phyloP scores from a whole-genome alignment of 257 asterid genomes.

The Catharanthus roseus region DNA sequence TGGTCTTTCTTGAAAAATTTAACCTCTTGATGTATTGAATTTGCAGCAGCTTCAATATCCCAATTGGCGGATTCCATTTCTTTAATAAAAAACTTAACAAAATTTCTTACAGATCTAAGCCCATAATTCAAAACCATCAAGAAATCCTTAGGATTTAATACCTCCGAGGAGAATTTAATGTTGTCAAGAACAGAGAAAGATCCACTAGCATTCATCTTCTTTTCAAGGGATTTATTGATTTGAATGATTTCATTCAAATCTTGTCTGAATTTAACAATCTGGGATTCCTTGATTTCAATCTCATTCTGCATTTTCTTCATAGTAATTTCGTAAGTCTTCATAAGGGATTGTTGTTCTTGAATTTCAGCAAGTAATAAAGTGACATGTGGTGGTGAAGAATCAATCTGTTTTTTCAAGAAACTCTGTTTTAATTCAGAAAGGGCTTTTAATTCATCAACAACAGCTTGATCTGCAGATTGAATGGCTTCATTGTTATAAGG shows the following conservation, averaged over 20 bases:
- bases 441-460: slow-evolving; percentile 68
- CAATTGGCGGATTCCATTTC: slow-evolving; percentile 81
- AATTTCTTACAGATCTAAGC: slow-evolving; percentile 60
- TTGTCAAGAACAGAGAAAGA: slow-evolving; percentile 67
- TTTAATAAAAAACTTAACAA: slow-evolving; percentile 57
- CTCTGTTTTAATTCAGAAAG: slow-evolving; percentile 72
- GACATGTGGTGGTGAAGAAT: slow-evolving; percentile 86
- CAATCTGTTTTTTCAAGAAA: slow-evolving; percentile 62
- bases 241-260: slow-evolving; percentile 26
- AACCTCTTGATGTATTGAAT: slow-evolving; percentile 42
- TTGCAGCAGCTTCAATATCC: slow-evolving; percentile 81
- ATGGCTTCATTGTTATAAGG: slow-evolving; percentile 75
- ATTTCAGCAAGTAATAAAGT: slow-evolving; percentile 87
- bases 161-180: slow-evolving; percentile 39
- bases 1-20: slow-evolving; percentile 50
- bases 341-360: slow-evolving; percentile 85
- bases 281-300: slow-evolving; percentile 45
- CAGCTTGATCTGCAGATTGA: slow-evolving; percentile 76
- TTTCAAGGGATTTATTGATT: slow-evolving; percentile 51
- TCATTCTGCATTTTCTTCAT: slow-evolving; percentile 91
- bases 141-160: slow-evolving; percentile 48
- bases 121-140: slow-evolving; percentile 55
- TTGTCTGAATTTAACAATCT: slow-evolving; percentile 22
- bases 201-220: slow-evolving; percentile 70
- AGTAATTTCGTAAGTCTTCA: slow-evolving; percentile 92